Evolutionary conservation across 2,329 filamentous ascomycete species (phyloP), one percentile per base, ranked within the genome.

Genomic region (Graphilbum fragrans): DNA sequence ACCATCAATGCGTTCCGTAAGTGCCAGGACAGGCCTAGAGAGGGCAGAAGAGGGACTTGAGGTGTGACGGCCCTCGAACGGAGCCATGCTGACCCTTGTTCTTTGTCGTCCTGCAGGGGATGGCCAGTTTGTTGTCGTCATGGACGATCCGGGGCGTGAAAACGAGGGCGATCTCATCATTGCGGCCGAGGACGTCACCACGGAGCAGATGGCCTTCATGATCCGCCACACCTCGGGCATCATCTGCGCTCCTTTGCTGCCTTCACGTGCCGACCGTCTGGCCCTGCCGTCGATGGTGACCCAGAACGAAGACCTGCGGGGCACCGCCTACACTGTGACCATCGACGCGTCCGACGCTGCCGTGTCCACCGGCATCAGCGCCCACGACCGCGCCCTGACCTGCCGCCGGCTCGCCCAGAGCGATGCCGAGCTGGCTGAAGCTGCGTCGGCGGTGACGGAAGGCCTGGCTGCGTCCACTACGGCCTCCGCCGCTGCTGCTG

Each of bases 141-240:
- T 98, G 55, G 92, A 98, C 68, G 84, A 86, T 52, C 79, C 86
- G 49, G 77, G 80, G 47, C 88, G 92, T 61, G 92, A 98, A 63
- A 98, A 98, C 62, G 92, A 98, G 72, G 92, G 88, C 61, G 92
- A 98, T 66, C 77, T 98, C 38, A 95, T 96, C 62, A 93, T 96
- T 57, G 86, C 92, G 50, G 90, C 87, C 47, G 69, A 86, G 51
- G 74, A 82, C 54, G 67, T 95, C 49, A 94, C 90, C 9, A 72
- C 87, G 20, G 74, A 84, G 50, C 90, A 96, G 65, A 93, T 94
- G 80, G 86, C 87, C 54, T 98, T 95, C 69, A 81, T 98, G 74
- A 77, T 98, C 61, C 86, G 87, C 55, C 78, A 94, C 69, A 83
- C 84, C 32, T 86, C 86, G 4, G 92, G 92, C 57, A 78, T 90